These are phyloP conservation scores for Sugiyamaella boreocaroliniensis DNA, from an alignment of 805 yeast species.

Conservation along the genomic window DNA sequence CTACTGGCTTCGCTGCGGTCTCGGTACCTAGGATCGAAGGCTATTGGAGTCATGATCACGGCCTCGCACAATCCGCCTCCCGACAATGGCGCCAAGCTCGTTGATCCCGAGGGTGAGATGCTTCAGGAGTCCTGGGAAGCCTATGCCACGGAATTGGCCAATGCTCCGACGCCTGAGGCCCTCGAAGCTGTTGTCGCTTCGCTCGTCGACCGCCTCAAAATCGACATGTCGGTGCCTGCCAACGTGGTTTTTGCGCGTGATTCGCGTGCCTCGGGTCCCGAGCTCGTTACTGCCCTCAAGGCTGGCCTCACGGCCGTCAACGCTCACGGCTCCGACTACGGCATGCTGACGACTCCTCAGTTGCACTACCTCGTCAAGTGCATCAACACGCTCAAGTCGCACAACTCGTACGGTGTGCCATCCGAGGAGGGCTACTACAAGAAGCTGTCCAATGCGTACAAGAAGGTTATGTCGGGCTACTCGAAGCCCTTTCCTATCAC, in stretches of 20 bases:
- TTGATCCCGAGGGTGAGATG: slow-evolving; percentile 92
- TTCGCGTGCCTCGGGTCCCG: slow-evolving; percentile 78
- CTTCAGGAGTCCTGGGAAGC: slow-evolving; percentile 77
- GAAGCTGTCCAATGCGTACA: slow-evolving; percentile 53
- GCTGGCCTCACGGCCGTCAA: slow-evolving; percentile 52
- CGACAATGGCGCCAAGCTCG: slow-evolving; percentile 90
- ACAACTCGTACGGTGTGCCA: slow-evolving; percentile 49
- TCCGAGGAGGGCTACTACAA: slow-evolving; percentile 63
- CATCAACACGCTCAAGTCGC: slow-evolving; percentile 47
- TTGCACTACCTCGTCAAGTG: slow-evolving; percentile 79
- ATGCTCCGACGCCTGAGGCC: slow-evolving; percentile 45
- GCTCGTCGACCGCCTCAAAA: slow-evolving; percentile 38
- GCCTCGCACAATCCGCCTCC: slow-evolving; percentile 91
- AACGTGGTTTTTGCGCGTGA: slow-evolving; percentile 72
- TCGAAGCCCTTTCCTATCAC: slow-evolving; percentile 40
- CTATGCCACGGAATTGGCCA: slow-evolving; percentile 74
- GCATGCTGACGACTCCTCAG: slow-evolving; percentile 86
- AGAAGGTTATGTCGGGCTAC: slow-evolving; percentile 31
- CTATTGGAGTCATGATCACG: slow-evolving; percentile 93
- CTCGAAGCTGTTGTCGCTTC: slow-evolving; percentile 36
- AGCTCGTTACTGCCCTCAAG: slow-evolving; percentile 49
- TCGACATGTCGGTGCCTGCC: slow-evolving; percentile 41
- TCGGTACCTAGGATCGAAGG: slow-evolving; percentile 54
- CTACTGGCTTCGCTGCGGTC: slow-evolving; percentile 78
- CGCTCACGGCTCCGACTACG: slow-evolving; percentile 47